phyloP scores from a whole-genome alignment of 257 asterid species.

The Plantago major region DNA sequence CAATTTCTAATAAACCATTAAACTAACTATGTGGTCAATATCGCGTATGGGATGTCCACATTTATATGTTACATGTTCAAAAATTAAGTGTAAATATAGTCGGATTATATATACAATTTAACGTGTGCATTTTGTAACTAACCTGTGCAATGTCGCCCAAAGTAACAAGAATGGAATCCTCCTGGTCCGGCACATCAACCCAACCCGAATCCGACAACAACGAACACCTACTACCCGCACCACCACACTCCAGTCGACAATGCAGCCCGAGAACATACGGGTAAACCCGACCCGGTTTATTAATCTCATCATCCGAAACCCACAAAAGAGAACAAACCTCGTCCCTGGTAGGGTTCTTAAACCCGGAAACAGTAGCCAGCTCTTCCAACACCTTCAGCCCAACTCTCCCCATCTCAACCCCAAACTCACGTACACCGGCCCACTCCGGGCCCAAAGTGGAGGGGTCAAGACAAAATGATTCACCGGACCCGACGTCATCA shows the following conservation, averaged over 20 bases:
- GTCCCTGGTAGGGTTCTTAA: slow-evolving; percentile 37
- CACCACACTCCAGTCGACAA: slow-evolving; percentile 34
- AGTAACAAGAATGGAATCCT: slow-evolving; percentile 53
- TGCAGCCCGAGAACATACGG: slow-evolving; percentile 63
- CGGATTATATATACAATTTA: no score
- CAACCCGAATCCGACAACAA: slow-evolving; percentile 64
- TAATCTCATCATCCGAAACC: slow-evolving; percentile 40
- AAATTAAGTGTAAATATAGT: no score
- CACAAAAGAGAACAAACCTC: slow-evolving; percentile 48
- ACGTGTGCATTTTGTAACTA: no score
- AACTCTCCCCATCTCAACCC: slow-evolving; percentile 45
- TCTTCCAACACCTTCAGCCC: slow-evolving; percentile 47
- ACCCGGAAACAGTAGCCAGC: slow-evolving; percentile 46
- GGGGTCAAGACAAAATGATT: slow-evolving; percentile 52
- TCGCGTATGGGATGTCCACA: no score
- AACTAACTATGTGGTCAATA: no score
- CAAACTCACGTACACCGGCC: slow-evolving; percentile 39
- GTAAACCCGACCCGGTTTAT: slow-evolving; percentile 50
- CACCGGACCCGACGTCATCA: no score
- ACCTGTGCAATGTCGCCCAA: slow-evolving; percentile 86
- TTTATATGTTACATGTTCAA: no score
- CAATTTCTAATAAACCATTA: no score
- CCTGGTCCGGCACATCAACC: slow-evolving; percentile 41
- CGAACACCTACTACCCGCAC: slow-evolving; percentile 32
- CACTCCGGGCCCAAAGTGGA: slow-evolving; percentile 29